Percentiles rank a stretch among this genome's conserved stretches.
Evolutionary conservation across 2,329 filamentous ascomycete genomes (phyloP).

Genomic region (Blastomyces emzantsi): DNA sequence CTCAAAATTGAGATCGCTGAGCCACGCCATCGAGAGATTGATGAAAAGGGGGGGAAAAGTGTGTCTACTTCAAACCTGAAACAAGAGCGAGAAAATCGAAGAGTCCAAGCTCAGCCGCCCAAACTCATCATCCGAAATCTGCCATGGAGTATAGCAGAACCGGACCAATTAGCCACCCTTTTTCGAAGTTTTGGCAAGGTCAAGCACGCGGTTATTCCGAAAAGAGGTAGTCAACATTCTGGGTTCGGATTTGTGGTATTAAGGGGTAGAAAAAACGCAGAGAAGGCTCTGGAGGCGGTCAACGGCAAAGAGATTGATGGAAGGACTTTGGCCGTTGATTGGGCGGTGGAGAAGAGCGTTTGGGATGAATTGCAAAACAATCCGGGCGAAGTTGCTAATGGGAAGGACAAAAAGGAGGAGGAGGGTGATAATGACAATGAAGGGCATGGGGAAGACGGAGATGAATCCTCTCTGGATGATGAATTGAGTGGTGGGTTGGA

Average conservation of each 20-base stretch:
- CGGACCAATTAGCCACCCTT: conserved; percentile 66
- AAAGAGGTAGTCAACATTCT: conserved; percentile 59
- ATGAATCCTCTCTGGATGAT: conserved; percentile 18
- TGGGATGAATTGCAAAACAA: conserved; percentile 61
- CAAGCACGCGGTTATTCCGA: conserved; percentile 76
- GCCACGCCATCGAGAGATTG: conserved; percentile 63
- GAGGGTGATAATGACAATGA: conserved; percentile 50
- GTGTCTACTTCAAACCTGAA: conserved; percentile 29
- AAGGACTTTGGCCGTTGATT: conserved; percentile 83
- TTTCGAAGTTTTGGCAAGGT: conserved; percentile 89
- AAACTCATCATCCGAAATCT: conserved; percentile 87
- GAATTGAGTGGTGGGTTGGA: conserved; percentile 18
- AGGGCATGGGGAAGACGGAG: conserved; percentile 41
- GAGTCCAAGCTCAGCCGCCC: conserved; percentile 52
- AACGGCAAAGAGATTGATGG: conserved; percentile 90
- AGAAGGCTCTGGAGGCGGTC: conserved; percentile 72
- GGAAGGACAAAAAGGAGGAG: conserved; percentile 25
- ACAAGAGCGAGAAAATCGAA: conserved; percentile 47
- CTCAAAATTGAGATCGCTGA: conserved; percentile 84
- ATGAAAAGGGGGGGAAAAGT: conserved; percentile 40
- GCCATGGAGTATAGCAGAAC: conserved; percentile 88
- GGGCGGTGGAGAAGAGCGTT: conserved; percentile 83
- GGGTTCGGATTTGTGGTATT: conserved; percentile 93
- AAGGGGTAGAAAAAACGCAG: conserved; percentile 79
- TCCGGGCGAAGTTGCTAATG: conserved; percentile 26